Evolutionary conservation across 2,329 filamentous ascomycete species (phyloP).

Genomic region (Fusarium torulosum): DNA sequence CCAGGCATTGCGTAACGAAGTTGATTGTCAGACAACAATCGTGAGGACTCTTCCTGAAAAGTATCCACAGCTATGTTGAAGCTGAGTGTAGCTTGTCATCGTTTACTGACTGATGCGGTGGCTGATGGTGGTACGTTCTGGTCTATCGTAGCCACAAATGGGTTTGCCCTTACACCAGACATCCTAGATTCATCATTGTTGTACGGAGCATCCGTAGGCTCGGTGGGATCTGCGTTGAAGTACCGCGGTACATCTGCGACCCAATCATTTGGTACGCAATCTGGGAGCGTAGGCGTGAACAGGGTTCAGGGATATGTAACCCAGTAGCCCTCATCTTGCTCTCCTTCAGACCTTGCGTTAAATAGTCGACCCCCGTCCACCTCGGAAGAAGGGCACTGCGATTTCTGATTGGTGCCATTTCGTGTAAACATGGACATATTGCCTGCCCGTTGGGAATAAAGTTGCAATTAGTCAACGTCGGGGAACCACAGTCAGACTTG

Average conservation of each 20-base stretch:
- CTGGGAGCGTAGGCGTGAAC: constrained; percentile 35
- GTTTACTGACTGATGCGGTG: neutral
- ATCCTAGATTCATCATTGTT: constrained; percentile 1
- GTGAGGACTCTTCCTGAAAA: neutral
- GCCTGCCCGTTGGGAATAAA: constrained; percentile 3
- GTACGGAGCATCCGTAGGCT: neutral
- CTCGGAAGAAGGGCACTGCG: neutral
- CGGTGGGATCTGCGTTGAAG: constrained; percentile 28
- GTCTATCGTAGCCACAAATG: neutral
- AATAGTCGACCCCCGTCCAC: constrained; percentile 4
- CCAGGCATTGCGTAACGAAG: neutral
- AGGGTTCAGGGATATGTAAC: constrained; percentile 45
- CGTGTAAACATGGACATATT: neutral
- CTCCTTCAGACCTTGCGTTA: constrained; percentile 16
- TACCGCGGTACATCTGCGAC: constrained; percentile 31
- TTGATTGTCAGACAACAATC: neutral
- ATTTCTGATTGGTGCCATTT: constrained; percentile 28
- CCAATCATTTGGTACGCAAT: constrained; percentile 42
- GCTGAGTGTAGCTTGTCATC: neutral
- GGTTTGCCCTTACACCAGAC: neutral
- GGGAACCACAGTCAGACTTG: constrained; percentile 12
- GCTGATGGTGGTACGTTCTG: neutral
- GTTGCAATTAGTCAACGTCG: constrained; percentile 23
- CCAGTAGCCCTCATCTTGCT: constrained; percentile 39
- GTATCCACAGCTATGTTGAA: neutral